Evolutionary conservation across 768 basidiomycete species (phyloP), one percentile per base, ranked within the genome.

Genomic region (Xerocomellus intermedius): DNA sequence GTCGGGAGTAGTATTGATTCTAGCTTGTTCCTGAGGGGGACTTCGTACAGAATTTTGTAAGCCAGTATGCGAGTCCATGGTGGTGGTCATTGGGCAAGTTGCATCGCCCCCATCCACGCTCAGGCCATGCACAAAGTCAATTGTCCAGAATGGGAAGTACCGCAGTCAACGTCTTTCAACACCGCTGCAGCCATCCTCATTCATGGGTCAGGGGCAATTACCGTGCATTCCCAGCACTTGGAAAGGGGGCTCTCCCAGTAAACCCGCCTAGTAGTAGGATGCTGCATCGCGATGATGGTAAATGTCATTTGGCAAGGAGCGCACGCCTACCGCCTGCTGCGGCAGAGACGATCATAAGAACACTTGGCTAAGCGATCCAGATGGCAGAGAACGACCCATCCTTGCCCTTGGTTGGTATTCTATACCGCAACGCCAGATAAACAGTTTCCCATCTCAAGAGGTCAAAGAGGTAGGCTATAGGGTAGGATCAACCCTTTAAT

Each of bases 41-140:
- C 0, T 35, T 37, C 32, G 51, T 41, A 37, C 3, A 1, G 14
- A 2, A 8, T 42, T 19, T 7, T 43, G 43, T 4, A 24, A 16
- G 41, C 35, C 28, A n/a, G 22, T 14, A 16, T 24, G 5, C 9
- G 28, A 3, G 22, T 48, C 41, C 47, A 52, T 64, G 63, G 54
- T 62, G 63, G 63, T 64, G 59, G 62, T 54, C 30, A 47, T n/a
- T 26, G 50, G 49, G 50, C 16, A 54, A 55, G 45, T 4, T 17
- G 42, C 41, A 32, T 46, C 35, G 50, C 45, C 19, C 17, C 3
- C 22, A 26, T 38, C 9, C 38, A 10, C 22, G 37, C 38, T 14
- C 14, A 30, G 28, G 42, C 49, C 32, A 10, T 35, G 37, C 33
- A 30, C 24, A 2, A 2, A 5, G 21, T n/a, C 24, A 12, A 41